Evolutionary conservation across 2,329 filamentous ascomycete species (phyloP).

Genomic region (Phymatotrichopsis omnivora): DNA sequence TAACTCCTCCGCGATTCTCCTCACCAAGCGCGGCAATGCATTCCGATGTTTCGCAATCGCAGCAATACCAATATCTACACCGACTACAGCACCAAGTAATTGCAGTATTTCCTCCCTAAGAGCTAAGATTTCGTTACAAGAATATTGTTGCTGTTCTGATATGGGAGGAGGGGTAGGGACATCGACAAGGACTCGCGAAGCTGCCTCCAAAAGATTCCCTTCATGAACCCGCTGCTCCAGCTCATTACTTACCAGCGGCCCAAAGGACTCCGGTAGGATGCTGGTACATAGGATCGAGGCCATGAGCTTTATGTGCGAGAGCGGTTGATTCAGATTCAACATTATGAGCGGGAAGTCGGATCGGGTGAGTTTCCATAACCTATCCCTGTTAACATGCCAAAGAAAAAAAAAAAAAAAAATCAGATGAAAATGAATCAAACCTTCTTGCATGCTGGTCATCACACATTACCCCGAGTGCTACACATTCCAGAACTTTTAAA

Average conservation of each 20-base stretch:
- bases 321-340: conserved; percentile 55
- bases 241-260: conserved; percentile 49
- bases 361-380: conserved; percentile 59
- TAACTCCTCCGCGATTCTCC: conserved; percentile 64
- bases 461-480: conserved; percentile 49
- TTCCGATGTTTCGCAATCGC: conserved; percentile 29
- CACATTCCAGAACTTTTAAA: conserved; percentile 54
- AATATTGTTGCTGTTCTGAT: conserved; percentile 34
- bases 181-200: conserved; percentile 54
- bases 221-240: conserved; percentile 31
- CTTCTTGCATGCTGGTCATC: conserved; percentile 31
- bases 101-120: conserved; percentile 41
- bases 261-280: conserved; percentile 52
- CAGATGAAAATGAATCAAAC: conserved; percentile 19
- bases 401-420: conserved; percentile 36
- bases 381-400: conserved; percentile 32
- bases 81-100: conserved; percentile 35
- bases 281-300: conserved; percentile 59
- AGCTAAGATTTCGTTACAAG: conserved; percentile 37
- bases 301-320: conserved; percentile 53
- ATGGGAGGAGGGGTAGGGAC: conserved; percentile 38
- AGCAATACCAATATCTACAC: conserved; percentile 19
- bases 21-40: conserved; percentile 40
- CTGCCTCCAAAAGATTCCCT: conserved; percentile 46
- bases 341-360: conserved; percentile 57